Conservation (phyloP, 2,329 filamentous ascomycete species). For the Apiospora aurea region DNA sequence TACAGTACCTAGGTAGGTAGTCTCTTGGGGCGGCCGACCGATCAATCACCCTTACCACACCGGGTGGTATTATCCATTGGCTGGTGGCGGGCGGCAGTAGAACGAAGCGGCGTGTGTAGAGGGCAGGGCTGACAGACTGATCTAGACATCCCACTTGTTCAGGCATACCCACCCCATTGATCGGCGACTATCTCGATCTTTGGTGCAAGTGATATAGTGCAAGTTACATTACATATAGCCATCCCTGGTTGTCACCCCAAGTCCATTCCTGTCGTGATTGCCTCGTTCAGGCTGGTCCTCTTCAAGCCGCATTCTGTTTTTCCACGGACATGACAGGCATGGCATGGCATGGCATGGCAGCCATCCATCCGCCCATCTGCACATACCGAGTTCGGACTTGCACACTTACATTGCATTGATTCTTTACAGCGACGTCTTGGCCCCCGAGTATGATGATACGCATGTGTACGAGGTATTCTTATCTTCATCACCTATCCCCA, state of each 20-base stretch:
- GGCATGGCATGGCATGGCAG: no score
- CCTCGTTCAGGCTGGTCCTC: not conserved
- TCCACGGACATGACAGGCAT: not conserved
- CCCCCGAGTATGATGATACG: not conserved
- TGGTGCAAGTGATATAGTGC: not conserved
- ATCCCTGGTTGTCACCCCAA: not conserved
- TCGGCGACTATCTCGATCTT: conserved; percentile 8
- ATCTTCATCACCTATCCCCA: not conserved
- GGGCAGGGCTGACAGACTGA: conserved; percentile 3
- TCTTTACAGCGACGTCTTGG: not conserved
- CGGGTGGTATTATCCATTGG: not conserved
- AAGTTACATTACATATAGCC: not conserved
- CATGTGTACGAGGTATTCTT: not conserved
- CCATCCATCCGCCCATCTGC: not conserved
- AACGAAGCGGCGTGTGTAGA: not conserved
- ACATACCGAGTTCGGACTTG: not conserved
- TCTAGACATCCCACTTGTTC: not conserved
- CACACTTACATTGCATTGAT: not conserved
- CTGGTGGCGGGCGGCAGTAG: not conserved
- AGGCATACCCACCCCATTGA: not conserved
- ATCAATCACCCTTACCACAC: no score
- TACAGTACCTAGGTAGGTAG: no score
- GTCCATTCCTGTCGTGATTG: not conserved
- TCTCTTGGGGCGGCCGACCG: no score
- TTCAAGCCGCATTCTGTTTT: not conserved